Percentiles rank a stretch among this genome's conserved stretches.
Evolutionary conservation across 2,329 filamentous ascomycete species (phyloP).

Genomic region (Huntiella omanensis): DNA sequence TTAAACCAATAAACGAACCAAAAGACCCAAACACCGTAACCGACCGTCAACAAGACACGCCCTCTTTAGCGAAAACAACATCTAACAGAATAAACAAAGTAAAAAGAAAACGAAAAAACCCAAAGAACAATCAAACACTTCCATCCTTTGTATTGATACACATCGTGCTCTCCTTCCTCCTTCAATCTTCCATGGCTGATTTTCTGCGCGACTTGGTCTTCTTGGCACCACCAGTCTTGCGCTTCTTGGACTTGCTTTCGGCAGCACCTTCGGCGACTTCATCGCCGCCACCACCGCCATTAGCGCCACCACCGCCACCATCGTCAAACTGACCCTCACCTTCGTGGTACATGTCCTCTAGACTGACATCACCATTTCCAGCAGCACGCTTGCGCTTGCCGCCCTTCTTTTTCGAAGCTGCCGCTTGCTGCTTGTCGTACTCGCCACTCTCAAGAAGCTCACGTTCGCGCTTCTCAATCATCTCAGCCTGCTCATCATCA

Average conservation of each 20-base stretch:
- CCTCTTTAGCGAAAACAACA: not conserved
- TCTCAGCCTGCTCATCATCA: constrained; percentile 86
- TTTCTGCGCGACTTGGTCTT: constrained; percentile 31
- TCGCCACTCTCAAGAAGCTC: constrained; percentile 62
- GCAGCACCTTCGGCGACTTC: constrained; percentile 50
- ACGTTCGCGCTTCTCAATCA: constrained; percentile 83
- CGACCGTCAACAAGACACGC: no score
- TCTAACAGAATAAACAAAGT: not conserved
- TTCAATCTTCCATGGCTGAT: not conserved
- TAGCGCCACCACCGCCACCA: constrained; percentile 57
- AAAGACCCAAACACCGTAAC: no score
- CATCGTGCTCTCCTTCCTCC: not conserved
- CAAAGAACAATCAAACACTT: not conserved
- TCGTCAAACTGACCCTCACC: constrained; percentile 98
- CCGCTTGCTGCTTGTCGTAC: constrained; percentile 37
- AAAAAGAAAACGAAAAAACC: not conserved
- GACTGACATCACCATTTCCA: constrained; percentile 30
- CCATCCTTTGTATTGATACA: not conserved
- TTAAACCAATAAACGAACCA: no score
- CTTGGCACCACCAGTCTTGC: constrained; percentile 33
- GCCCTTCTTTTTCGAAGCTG: constrained; percentile 30
- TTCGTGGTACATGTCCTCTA: constrained; percentile 99
- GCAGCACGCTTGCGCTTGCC: constrained; percentile 34
- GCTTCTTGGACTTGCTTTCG: constrained; percentile 30
- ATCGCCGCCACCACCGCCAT: constrained; percentile 48